Percentiles rank a stretch among this genome's conserved stretches.
Evolutionary conservation across 345 rosid genomes (phyloP).

Genomic region (Zanthoxylum bungeanum): DNA sequence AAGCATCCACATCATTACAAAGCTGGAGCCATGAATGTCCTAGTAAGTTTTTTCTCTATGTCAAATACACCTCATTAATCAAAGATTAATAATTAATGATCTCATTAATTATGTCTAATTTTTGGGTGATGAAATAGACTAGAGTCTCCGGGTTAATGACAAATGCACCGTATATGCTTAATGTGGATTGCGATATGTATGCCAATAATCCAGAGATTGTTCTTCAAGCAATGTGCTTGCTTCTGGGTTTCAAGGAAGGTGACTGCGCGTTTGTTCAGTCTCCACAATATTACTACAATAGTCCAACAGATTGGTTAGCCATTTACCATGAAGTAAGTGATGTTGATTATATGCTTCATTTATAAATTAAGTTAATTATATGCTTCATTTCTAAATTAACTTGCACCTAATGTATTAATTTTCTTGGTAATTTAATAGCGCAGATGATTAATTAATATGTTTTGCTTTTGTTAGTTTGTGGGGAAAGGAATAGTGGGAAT

Average conservation of each 20-base stretch:
- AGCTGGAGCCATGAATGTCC: constrained; percentile 80
- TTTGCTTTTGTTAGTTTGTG: constrained; percentile 16
- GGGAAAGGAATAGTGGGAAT: constrained; percentile 46
- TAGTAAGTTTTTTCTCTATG: constrained; percentile 29
- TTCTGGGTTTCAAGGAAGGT: constrained; percentile 24
- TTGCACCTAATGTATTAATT: background rate
- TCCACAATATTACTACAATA: constrained; percentile 50
- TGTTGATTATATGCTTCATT: background rate
- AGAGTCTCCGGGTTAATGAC: constrained; percentile 73
- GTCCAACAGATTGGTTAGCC: constrained; percentile 18
- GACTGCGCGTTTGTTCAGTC: constrained; percentile 47
- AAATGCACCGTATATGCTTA: constrained; percentile 71
- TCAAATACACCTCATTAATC: background rate
- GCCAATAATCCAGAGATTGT: constrained; percentile 49
- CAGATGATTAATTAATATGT: background rate
- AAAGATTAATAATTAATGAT: no score
- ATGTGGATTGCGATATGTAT: constrained; percentile 78
- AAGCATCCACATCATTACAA: constrained; percentile 56
- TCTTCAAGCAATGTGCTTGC: constrained; percentile 48
- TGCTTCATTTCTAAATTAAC: background rate
- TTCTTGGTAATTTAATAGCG: no score
- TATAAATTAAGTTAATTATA: no score
- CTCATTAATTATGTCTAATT: background rate
- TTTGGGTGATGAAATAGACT: constrained; percentile 27
- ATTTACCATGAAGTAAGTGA: constrained; percentile 23